Evolutionary conservation across 805 yeast genomes (phyloP), one percentile per base, ranked within the genome.

Genomic region (Candida taoyuanica): DNA sequence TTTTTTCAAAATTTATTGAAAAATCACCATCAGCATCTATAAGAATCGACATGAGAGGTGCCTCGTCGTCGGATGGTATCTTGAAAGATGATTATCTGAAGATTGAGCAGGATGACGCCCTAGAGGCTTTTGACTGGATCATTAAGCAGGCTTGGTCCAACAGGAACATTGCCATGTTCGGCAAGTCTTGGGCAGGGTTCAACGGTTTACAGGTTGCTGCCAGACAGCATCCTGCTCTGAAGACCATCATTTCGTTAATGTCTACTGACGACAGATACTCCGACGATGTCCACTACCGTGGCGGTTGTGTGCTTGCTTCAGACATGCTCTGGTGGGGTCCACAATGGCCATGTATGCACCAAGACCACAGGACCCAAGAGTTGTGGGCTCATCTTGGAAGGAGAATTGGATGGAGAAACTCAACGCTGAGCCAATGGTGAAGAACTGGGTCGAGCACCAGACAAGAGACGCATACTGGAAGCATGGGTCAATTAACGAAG

Each of bases 271-370:
- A 69, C 40, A 53, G 73, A 50, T 69, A 69, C 48, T 47, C 70
- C 3, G 74, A 68, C 49, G 74, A 68, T 47, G 74, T 68, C n/a
- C 74, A 69, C 44, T 68, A 69, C 40, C 58, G 73, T 35, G 74
- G 73, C 33, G 73, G 73, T 12, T 63, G 70, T 53, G 29, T 68
- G 12, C 40, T 69, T 31, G 73, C 71, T 1, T 56, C 65, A 4
- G 73, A 69, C 49, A 68, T 69, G 73, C 48, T 69, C 13, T 68
- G 73, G 73, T 69, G 74, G 74, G 73, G 70, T 1, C 71, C 5
- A 68, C 73, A 0, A 69, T 69, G 73, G 52, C 60, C 20, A 62
- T 60, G 5, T 69, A 67, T 39, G 64, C 62, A 20, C 70, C 71
- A 31, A 60, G 73, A 47, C 73, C 73, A 5, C 73, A 67, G 37